These are phyloP conservation scores for Waltiozyma sp. DNA, from an alignment of 1,139 yeast species.

Conservation along the genomic window DNA sequence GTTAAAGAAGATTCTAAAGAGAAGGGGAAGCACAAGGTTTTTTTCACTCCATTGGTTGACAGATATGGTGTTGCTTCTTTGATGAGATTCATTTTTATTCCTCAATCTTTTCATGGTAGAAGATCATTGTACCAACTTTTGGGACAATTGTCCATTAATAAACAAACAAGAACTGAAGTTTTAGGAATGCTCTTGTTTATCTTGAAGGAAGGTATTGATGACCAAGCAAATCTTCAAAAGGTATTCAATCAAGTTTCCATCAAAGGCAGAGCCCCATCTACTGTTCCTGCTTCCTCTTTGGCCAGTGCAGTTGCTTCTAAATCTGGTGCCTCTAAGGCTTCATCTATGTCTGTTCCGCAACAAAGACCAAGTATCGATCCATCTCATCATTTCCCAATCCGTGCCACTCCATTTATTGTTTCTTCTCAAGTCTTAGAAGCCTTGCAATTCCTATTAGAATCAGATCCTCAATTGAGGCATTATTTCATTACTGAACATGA, in stretches of 20 bases:
- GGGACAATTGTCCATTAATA: slow-evolving; percentile 59
- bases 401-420: slow-evolving; percentile 56
- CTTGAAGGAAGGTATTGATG: slow-evolving; percentile 61
- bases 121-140: slow-evolving; percentile 59
- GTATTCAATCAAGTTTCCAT: slow-evolving; percentile 47
- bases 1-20: slow-evolving; percentile 2
- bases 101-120: slow-evolving; percentile 56
- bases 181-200: slow-evolving; percentile 58
- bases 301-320: neutral
- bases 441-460: slow-evolving; percentile 58
- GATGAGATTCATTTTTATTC: slow-evolving; percentile 60
- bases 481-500: slow-evolving; percentile 82
- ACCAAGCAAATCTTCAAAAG: slow-evolving; percentile 51
- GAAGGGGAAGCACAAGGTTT: slow-evolving; percentile 28
- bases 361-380: slow-evolving; percentile 10
- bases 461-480: slow-evolving; percentile 58
- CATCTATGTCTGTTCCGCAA: slow-evolving; percentile 12
- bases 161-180: slow-evolving; percentile 72
- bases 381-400: slow-evolving; percentile 37
- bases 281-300: slow-evolving; percentile 1
- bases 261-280: slow-evolving; percentile 5
- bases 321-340: slow-evolving; percentile 17
- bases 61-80: slow-evolving; percentile 67
- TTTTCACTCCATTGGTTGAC: slow-evolving; percentile 62
- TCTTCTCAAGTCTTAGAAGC: slow-evolving; percentile 76